phyloP scores from a whole-genome alignment of 176 grass and related monocot genomes.

The Oryza australiensis region DNA sequence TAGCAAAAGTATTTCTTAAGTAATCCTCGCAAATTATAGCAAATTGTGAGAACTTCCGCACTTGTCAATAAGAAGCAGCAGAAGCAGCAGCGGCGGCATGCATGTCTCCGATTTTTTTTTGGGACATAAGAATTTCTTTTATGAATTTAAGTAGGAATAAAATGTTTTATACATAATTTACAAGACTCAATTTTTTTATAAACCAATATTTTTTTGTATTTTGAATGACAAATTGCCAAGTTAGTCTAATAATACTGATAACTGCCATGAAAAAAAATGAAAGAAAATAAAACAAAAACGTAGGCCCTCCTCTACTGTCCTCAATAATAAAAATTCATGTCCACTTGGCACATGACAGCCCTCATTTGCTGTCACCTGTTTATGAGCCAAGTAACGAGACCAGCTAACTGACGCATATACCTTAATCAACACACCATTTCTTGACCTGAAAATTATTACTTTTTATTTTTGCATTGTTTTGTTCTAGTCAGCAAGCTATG shows the following conservation, averaged over 20 bases:
- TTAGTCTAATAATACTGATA: background rate
- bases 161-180: background rate
- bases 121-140: background rate
- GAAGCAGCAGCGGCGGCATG: background rate
- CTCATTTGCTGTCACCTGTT: constrained; percentile 39
- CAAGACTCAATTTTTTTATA: background rate
- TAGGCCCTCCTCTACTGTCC: constrained; percentile 19
- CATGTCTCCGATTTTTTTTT: background rate
- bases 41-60: background rate
- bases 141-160: background rate
- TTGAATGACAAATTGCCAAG: constrained; percentile 4
- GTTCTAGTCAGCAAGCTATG: constrained; percentile 13
- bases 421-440: constrained; percentile 31
- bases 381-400: constrained; percentile 10
- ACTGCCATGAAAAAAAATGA: background rate
- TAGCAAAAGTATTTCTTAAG: no score
- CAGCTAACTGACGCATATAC: constrained; percentile 32
- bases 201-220: background rate
- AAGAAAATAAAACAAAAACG: background rate
- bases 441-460: background rate
- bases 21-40: no score
- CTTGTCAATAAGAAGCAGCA: background rate
- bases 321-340: constrained; percentile 9
- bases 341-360: constrained; percentile 50
- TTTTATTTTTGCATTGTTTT: background rate